Percentiles rank a stretch among this genome's conserved stretches.
Conservation (phyloP, 2,329 filamentous ascomycete genomes). For the Helicocarpus griseus region DNA sequence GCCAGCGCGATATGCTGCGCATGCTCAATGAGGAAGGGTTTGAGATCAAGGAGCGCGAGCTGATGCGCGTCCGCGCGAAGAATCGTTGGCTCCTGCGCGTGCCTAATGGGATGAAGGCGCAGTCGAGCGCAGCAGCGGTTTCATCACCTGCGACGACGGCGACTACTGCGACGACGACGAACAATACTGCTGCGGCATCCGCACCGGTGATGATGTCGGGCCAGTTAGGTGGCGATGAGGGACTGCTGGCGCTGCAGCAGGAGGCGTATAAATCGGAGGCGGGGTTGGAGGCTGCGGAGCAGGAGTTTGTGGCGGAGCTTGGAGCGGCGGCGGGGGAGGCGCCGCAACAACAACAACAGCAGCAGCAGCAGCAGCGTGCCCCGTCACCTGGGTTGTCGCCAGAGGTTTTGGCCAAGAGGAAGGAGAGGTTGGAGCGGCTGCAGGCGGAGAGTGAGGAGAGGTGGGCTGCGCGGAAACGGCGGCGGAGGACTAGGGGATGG, state of each 20-base stretch:
- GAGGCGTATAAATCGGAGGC: constrained; percentile 27
- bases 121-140: no score
- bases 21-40: constrained; percentile 64
- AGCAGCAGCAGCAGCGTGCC: constrained; percentile 12
- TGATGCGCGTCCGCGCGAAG: constrained; percentile 59
- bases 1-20: constrained; percentile 63
- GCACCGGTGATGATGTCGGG: background rate
- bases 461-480: constrained; percentile 55
- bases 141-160: constrained; percentile 18
- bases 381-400: constrained; percentile 30
- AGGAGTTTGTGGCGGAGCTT: background rate
- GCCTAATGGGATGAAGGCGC: constrained; percentile 48
- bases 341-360: constrained; percentile 17
- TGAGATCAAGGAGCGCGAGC: constrained; percentile 59
- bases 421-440: constrained; percentile 45
- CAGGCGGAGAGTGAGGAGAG: constrained; percentile 53
- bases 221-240: constrained; percentile 27
- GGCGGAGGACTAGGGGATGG: constrained; percentile 59
- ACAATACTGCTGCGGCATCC: background rate
- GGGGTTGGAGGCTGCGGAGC: constrained; percentile 18
- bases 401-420: constrained; percentile 43
- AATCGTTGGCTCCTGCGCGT: constrained; percentile 59
- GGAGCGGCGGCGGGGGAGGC: background rate
- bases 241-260: constrained; percentile 29
- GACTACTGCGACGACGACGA: constrained; percentile 5